A percentile compares a stretch with the other conserved stretches of the same genome.
Conservation (phyloP, 2,329 filamentous ascomycete genomes). For the Hypoxylon sp. region DNA sequence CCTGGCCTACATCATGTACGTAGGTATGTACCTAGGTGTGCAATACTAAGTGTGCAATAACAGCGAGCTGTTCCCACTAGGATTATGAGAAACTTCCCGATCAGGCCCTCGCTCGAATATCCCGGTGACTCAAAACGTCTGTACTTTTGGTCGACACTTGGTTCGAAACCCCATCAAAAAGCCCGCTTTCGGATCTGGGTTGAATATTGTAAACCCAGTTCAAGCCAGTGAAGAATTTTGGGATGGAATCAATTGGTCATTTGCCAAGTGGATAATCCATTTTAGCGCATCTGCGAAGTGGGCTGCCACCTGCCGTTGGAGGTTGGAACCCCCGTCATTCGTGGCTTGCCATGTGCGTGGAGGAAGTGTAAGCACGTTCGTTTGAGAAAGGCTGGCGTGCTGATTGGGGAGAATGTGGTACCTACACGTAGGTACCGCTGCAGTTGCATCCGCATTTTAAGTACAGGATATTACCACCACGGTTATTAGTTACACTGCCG, state of each 20-base stretch:
- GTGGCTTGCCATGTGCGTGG: slow-evolving; percentile 48
- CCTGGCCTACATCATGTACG: neutral
- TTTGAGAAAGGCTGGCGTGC: slow-evolving; percentile 30
- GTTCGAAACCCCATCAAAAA: slow-evolving; percentile 32
- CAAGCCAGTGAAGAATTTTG: slow-evolving; percentile 42
- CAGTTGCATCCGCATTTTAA: slow-evolving; percentile 35
- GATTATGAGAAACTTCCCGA: slow-evolving; percentile 27
- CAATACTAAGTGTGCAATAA: slow-evolving; percentile 16
- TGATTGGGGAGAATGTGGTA: slow-evolving; percentile 39
- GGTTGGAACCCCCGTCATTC: slow-evolving; percentile 45
- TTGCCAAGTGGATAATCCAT: slow-evolving; percentile 36
- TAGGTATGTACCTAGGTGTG: neutral
- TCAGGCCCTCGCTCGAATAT: slow-evolving; percentile 12
- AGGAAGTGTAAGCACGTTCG: slow-evolving; percentile 43
- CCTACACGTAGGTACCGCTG: slow-evolving; percentile 32
- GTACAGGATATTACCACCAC: slow-evolving; percentile 23
- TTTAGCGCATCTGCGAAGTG: slow-evolving; percentile 42
- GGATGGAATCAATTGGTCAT: slow-evolving; percentile 42
- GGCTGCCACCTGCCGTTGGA: slow-evolving; percentile 44
- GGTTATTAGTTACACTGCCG: slow-evolving; percentile 43
- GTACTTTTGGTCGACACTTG: slow-evolving; percentile 10
- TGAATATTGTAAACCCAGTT: slow-evolving; percentile 21
- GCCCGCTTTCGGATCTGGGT: slow-evolving; percentile 42
- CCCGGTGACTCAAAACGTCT: slow-evolving; percentile 17
- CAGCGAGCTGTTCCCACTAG: slow-evolving; percentile 1